Conservation (phyloP, 2,329 filamentous ascomycete genomes). For the Sclerotinia minor region DNA sequence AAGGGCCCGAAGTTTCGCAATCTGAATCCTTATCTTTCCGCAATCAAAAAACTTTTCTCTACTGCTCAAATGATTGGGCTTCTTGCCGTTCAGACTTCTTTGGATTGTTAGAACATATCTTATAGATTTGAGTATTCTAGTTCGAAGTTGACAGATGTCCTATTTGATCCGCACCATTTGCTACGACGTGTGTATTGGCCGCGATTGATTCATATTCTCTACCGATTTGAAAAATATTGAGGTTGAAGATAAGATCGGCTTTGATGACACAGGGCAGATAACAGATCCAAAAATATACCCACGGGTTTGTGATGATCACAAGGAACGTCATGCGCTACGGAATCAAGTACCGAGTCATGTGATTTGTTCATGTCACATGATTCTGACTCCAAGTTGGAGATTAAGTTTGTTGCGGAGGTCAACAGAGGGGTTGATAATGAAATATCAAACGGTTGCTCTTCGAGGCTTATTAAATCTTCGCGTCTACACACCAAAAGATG, state of each 20-base stretch:
- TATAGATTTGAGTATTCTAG: not conserved
- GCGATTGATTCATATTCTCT: not conserved
- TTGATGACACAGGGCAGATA: slow-evolving; percentile 7
- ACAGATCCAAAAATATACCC: not conserved
- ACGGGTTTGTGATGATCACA: not conserved
- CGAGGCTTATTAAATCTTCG: not conserved
- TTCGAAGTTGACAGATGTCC: not conserved
- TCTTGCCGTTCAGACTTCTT: not conserved
- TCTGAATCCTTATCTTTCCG: slow-evolving; percentile 3
- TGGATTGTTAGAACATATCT: not conserved
- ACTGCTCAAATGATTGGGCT: not conserved
- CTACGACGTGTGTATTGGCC: not conserved
- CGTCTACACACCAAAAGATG: not conserved
- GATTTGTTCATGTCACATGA: not conserved
- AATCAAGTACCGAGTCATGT: not conserved
- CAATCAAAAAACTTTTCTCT: not conserved
- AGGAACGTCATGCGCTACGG: not conserved
- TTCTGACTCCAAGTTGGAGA: not conserved
- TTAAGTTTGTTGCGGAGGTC: not conserved
- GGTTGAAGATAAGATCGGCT: not conserved
- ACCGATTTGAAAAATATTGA: not conserved
- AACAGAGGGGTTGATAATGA: not conserved
- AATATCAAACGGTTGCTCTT: not conserved
- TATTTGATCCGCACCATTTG: not conserved
- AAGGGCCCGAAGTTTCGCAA: not conserved